phyloP scores from a whole-genome alignment of 75 land plant species.

The Pseudotsuga menziesii region DNA sequence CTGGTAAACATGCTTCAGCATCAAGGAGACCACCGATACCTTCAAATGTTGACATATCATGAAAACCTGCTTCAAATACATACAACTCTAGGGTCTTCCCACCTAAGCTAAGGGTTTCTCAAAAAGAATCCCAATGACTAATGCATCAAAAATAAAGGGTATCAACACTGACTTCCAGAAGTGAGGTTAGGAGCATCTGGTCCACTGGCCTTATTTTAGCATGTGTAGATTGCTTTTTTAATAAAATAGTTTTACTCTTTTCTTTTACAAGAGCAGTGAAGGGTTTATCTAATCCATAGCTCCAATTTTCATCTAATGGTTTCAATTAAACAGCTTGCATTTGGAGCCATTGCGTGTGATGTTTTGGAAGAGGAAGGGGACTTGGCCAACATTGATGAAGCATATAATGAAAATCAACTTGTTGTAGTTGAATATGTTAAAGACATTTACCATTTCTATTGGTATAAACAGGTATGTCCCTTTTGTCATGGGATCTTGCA shows the following conservation, averaged over 20 bases:
- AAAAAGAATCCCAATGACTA: background rate
- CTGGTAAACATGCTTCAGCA: too few relatives aligned
- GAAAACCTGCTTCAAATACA: background rate
- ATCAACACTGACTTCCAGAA: slow-evolving; percentile 30
- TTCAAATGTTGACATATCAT: background rate
- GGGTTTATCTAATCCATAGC: background rate
- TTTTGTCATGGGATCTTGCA: background rate
- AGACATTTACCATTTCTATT: slow-evolving; percentile 72
- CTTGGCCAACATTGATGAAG: slow-evolving; percentile 57
- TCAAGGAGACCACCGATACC: background rate
- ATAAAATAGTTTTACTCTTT: background rate
- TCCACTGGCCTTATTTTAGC: background rate
- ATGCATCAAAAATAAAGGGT: background rate
- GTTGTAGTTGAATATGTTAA: slow-evolving; percentile 72
- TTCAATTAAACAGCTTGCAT: slow-evolving; percentile 23
- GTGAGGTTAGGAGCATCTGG: slow-evolving; percentile 22
- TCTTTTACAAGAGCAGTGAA: background rate
- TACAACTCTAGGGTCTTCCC: background rate
- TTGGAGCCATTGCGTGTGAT: slow-evolving; percentile 18
- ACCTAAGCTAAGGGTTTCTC: background rate
- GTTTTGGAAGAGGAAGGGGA: slow-evolving; percentile 22
- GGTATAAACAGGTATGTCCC: slow-evolving; percentile 43
- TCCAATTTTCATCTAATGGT: background rate
- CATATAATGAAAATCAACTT: slow-evolving; percentile 48
- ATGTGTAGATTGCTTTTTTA: background rate